Evolutionary conservation across 106 monocot genomes (phyloP).

Genomic region (Agapanthus africanus): DNA sequence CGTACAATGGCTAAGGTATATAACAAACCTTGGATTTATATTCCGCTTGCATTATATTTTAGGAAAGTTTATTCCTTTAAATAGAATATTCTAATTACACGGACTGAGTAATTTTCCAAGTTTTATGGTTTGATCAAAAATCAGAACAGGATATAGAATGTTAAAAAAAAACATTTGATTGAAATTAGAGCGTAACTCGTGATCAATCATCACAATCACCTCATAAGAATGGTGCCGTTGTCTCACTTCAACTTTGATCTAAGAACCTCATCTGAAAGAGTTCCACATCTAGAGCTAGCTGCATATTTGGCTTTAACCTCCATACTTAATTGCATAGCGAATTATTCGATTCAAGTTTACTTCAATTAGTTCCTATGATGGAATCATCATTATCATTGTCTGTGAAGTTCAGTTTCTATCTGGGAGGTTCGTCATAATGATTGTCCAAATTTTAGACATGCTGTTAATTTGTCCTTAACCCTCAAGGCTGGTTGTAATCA

Average conservation of each 20-base stretch:
- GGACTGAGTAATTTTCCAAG: too few relatives aligned
- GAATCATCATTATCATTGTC: background rate
- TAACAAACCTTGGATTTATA: too few relatives aligned
- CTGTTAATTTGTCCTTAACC: background rate
- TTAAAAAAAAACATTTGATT: too few relatives aligned
- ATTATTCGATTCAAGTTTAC: background rate
- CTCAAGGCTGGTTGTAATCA: background rate
- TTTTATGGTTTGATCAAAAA: too few relatives aligned
- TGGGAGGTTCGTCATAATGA: background rate
- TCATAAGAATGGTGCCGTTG: too few relatives aligned
- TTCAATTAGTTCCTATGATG: background rate
- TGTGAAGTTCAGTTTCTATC: background rate
- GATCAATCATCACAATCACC: too few relatives aligned
- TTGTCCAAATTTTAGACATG: background rate
- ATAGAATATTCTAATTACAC: too few relatives aligned
- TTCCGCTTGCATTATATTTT: too few relatives aligned
- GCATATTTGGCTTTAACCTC: background rate
- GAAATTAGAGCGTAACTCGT: too few relatives aligned
- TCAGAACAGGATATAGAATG: too few relatives aligned
- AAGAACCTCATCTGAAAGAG: background rate
- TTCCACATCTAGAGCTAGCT: background rate
- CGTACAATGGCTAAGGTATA: too few relatives aligned
- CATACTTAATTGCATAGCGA: background rate
- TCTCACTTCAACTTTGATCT: background rate
- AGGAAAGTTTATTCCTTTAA: too few relatives aligned